phyloP scores from a whole-genome alignment of 352 stramenopile species.

The Phytophthora chlamydospora region DNA sequence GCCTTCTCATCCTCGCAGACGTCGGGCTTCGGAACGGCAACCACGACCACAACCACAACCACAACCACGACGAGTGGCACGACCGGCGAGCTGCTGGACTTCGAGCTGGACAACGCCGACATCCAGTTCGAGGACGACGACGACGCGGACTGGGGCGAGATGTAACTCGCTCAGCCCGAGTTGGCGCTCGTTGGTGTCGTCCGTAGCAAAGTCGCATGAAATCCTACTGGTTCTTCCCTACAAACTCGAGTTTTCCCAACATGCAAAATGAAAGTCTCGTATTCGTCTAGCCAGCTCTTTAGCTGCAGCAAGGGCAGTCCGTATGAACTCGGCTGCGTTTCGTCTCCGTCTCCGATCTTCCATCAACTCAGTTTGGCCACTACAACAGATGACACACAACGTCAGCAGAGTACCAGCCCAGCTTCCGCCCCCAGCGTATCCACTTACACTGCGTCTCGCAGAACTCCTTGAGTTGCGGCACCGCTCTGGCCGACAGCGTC shows the following conservation, averaged over 20 bases:
- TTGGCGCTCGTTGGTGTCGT: slow-evolving; percentile 8
- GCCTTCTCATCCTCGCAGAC: slow-evolving; percentile 35
- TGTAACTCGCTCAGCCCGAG: slow-evolving; percentile 43
- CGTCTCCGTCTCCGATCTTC: neutral
- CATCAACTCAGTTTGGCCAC: slow-evolving; percentile 17
- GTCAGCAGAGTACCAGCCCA: neutral
- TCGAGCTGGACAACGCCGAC: slow-evolving; percentile 77
- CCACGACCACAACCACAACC: slow-evolving; percentile 29
- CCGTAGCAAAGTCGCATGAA: slow-evolving; percentile 18
- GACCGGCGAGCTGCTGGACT: slow-evolving; percentile 72
- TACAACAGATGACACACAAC: slow-evolving; percentile 1
- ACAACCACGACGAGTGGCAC: slow-evolving; percentile 38
- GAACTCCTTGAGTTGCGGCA: slow-evolving; percentile 82
- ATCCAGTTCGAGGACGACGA: slow-evolving; percentile 84
- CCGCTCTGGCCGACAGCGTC: slow-evolving; percentile 75
- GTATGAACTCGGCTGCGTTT: too few relatives aligned
- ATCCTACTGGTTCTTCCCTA: neutral
- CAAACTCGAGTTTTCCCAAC: neutral
- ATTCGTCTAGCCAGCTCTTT: slow-evolving; percentile 4
- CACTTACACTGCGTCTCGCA: slow-evolving; percentile 60
- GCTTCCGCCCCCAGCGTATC: neutral
- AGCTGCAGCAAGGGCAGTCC: too few relatives aligned
- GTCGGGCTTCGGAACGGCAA: slow-evolving; percentile 26
- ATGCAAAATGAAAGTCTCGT: slow-evolving; percentile 3
- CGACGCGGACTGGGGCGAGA: slow-evolving; percentile 85